Evolutionary conservation across 352 stramenopile species (phyloP).

Genomic region (Paralagenidium karlingii): DNA sequence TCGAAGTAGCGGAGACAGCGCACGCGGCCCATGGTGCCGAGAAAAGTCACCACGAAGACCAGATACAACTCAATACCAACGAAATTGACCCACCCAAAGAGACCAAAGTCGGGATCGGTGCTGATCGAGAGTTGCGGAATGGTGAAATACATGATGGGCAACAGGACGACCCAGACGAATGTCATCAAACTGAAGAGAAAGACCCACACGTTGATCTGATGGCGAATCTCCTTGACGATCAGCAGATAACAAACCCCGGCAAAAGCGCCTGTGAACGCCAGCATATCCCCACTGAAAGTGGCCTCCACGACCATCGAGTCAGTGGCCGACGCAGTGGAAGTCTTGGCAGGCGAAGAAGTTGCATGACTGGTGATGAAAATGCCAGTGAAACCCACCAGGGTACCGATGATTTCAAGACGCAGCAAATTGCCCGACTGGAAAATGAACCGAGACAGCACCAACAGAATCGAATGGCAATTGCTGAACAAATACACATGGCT

Average conservation of each 20-base stretch:
- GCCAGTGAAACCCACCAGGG: slow-evolving; percentile 20
- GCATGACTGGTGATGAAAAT: slow-evolving; percentile 18
- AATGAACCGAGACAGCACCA: no score
- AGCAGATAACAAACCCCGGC: slow-evolving; percentile 31
- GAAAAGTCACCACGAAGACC: slow-evolving; percentile 24
- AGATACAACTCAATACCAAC: slow-evolving; percentile 29
- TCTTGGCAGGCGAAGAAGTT: neutral
- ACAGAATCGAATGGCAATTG: slow-evolving; percentile 39
- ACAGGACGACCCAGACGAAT: slow-evolving; percentile 12
- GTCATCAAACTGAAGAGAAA: slow-evolving; percentile 30
- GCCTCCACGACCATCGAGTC: slow-evolving; percentile 1
- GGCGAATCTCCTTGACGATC: slow-evolving; percentile 25
- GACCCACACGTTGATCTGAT: slow-evolving; percentile 17
- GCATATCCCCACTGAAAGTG: no score
- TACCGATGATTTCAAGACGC: slow-evolving; percentile 22
- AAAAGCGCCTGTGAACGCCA: slow-evolving; percentile 39
- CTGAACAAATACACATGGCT: slow-evolving; percentile 43
- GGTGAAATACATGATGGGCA: no score
- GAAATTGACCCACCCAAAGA: slow-evolving; percentile 35
- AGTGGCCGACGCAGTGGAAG: neutral
- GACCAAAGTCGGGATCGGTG: slow-evolving; percentile 11
- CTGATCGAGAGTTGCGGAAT: no score
- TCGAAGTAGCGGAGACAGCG: slow-evolving; percentile 42
- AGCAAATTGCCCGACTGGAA: slow-evolving; percentile 24
- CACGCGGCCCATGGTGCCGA: slow-evolving; percentile 45